Evolutionary conservation across 768 basidiomycete genomes (phyloP).

Genomic region (Boletus tylopilopsis): DNA sequence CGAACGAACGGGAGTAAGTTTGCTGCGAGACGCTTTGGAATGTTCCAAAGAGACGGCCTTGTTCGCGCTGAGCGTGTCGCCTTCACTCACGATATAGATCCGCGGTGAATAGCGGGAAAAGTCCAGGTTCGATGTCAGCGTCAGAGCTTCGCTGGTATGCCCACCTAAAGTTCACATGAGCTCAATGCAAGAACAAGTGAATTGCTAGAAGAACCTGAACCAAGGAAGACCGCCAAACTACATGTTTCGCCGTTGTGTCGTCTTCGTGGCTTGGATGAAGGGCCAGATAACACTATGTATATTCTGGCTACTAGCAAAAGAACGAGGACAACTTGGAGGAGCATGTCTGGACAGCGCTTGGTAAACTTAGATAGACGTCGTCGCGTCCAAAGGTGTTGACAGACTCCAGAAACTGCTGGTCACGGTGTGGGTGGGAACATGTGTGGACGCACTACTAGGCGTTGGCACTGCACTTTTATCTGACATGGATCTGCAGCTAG

Average conservation of each 20-base stretch:
- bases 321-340: constrained; percentile 7
- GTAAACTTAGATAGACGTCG: neutral
- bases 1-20: constrained; percentile 14
- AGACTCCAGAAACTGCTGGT: too few relatives aligned
- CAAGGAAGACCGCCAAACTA: constrained; percentile 80
- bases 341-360: constrained; percentile 7
- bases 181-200: constrained; percentile 1
- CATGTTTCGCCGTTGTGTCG: constrained; percentile 30
- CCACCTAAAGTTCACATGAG: constrained; percentile 58
- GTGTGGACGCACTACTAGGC: neutral
- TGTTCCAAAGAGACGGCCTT: constrained; percentile 69
- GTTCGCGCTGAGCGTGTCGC: constrained; percentile 71
- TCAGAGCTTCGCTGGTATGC: constrained; percentile 86
- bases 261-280: constrained; percentile 10
- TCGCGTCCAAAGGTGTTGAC: neutral
- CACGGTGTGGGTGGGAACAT: constrained; percentile 13
- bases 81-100: constrained; percentile 78
- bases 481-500: constrained; percentile 45
- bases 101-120: constrained; percentile 71
- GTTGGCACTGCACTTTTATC: too few relatives aligned
- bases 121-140: constrained; percentile 68
- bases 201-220: constrained; percentile 64
- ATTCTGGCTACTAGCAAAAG: constrained; percentile 19
- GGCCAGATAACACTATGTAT: constrained; percentile 15
- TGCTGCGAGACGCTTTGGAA: constrained; percentile 11